Base-by-base conservation (phyloP, 148 eudicot species). In the Vaccinium corymbosum region DNA sequence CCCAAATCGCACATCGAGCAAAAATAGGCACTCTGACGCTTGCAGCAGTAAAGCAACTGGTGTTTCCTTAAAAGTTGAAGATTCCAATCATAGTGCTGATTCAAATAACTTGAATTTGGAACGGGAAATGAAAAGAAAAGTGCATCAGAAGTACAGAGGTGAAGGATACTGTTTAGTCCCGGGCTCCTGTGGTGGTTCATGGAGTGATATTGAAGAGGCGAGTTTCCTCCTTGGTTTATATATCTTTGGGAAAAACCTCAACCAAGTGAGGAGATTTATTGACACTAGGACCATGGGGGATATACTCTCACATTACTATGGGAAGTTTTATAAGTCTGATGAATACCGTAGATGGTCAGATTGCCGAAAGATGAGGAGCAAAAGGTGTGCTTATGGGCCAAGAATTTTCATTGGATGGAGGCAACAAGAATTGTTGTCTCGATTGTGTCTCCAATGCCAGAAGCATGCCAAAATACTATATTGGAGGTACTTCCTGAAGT, bases 141-240 rank as follows among this genome's bases (percentile, higher is more conserved):
- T 25, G 80, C 73, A 83, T 68, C 80, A 68, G 35, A 70, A 81
- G 19, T 56, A 50, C n/a, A 5, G 76, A 80, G 83, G 76, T 79
- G 75, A 61, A 76, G 90, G 85, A 78, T 52, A 80, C 84, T 76
- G 38, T 80, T 86, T 90, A 64, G 91, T 94, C 59, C 98, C 95
- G 59, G 93, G 89, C 66, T 68, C 59, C 22, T 32, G 76, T 42
- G 80, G 59, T n/a, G 88, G 83, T 42, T 77, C 87, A 14, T 92
- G 97, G 97, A 94, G 86, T 85, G 90, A 88, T 57, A 81, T 87
- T 74, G 97, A 94, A 81, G 90, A 87, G 86, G 90, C 83, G 42
- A 86, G 93, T 80, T 95, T 95, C 84, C 86, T 94, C 57, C 93
- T 95, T 68, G 97, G 97, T 38, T 86, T 95, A 80, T 95, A 92